Base-by-base conservation (phyloP, 208 protist genomes). In the Polymyxa betae region DNA sequence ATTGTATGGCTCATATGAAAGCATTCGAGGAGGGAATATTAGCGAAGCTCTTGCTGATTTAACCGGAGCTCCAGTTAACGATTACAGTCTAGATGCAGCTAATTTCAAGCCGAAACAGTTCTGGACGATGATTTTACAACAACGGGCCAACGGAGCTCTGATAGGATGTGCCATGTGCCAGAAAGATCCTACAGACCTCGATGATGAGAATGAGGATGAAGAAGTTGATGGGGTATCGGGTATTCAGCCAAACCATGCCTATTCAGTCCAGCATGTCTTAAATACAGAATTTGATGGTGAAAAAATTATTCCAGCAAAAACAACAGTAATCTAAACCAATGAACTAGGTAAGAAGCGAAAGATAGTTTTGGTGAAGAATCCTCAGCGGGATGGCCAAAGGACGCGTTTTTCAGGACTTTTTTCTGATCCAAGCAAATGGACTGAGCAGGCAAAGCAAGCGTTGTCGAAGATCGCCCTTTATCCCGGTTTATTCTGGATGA, bases 91-190 rank as follows among this genome's bases (percentile, higher is more conserved):
- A 1, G 29, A 66, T 1, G 72, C 72, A 12, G 35, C 16, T n/a
- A n/a, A 35, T 20, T 82, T 82, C 72, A 82, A 82, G 72, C 5
- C 10, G 5, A 82, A 35, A 35, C 16, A 5, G 16, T 82, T 82
- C 72, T 82, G 5, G 16, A 5, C n/a, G 40, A 12, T 5, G 16
- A 5, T 82, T 5, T 20, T 82, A n/a, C 16, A 5, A 35, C 16
- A 45, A 20, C 5, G 5, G 16, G 72, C 5, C 72, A 5, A 43
- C 5, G 72, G 40, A 45, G 35, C 35, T 5, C 72, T 82, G 35
- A n/a, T 82, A 5, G 72, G 72, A 82, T 82, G 72, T n/a, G 72
- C 72, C 72, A 82, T 82, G 72, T 82, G 72, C 72, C n/a, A n/a
- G 5, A 5, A 35, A 43, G 35, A 35, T 16, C 49, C 49, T 29